Base-by-base conservation (phyloP, 805 yeast species). In the Wickerhamomyces queroliae region DNA sequence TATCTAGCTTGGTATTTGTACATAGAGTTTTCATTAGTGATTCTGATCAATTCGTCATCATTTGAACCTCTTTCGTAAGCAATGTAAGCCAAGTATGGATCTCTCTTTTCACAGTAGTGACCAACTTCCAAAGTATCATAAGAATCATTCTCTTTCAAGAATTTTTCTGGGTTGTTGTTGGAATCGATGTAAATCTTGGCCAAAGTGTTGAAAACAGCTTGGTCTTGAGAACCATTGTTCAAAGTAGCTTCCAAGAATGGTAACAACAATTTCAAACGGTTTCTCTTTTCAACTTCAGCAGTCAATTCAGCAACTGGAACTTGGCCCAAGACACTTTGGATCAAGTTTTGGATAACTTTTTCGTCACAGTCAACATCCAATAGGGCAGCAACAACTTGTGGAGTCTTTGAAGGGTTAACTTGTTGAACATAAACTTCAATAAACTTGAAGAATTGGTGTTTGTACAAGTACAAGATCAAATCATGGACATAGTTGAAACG, bases 1-100 rank as follows among this genome's bases (percentile, higher is more conserved):
- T 93, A 93, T 63, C 98, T 82, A n/a, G 98, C 98, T 72, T 93
- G 99, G 66, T 93, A 91, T 64, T 93, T 93, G 76, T 85, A 93
- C 99, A 93, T 93, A 53, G 93, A 78, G 63, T 93, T 93, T 58
- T 93, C 98, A 63, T 93, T 93, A 50, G 99, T 93, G 63, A 93
- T 89, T 58, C 77, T 73, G 55, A 93, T 78, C 56, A 93, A 76
- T 62, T 93, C 99, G 42, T 72, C 82, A 61, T 93, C 96, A 55
- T 91, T 90, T 39, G 74, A 70, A 59, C 99, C 99, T 67, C 90
- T 91, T 45, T 95, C 95, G 65, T 93, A 93, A 38, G 96, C 95
- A 66, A 93, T 93, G 64, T 88, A 93, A 22, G 99, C 99, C 61
- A 93, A 72, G 67, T 88, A 93, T 46, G 99, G 99, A 59, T 93